A percentile compares a stretch with the other conserved stretches of the same genome.
phyloP scores from a whole-genome alignment of 2,329 filamentous ascomycete genomes.

The Fusarium torulosum region DNA sequence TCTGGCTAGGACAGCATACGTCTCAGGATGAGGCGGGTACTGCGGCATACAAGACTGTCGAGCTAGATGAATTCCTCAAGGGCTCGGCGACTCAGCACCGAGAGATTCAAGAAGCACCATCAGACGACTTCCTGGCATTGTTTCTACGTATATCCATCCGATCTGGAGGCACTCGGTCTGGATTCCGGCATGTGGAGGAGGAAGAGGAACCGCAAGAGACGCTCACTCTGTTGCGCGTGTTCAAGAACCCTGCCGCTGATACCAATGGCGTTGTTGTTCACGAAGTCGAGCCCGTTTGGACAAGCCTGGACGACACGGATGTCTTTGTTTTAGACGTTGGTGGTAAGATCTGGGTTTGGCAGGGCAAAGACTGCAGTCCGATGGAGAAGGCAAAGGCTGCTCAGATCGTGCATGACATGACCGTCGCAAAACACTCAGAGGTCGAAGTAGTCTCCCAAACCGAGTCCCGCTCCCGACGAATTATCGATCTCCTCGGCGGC shows the following conservation, averaged over 20 bases:
- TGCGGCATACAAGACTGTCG: conserved; percentile 78
- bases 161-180: conserved; percentile 70
- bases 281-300: conserved; percentile 72
- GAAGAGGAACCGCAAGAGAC: conserved; percentile 57
- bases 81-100: conserved; percentile 74
- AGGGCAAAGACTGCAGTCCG: conserved; percentile 72
- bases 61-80: conserved; percentile 75
- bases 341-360: conserved; percentile 77
- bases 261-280: conserved; percentile 68
- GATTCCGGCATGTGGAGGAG: conserved; percentile 73
- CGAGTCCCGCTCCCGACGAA: conserved; percentile 66
- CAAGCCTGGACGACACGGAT: conserved; percentile 73
- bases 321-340: conserved; percentile 74
- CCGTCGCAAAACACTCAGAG: conserved; percentile 71
- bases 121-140: conserved; percentile 69
- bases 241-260: conserved; percentile 67
- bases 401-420: conserved; percentile 75
- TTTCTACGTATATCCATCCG: conserved; percentile 72
- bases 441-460: conserved; percentile 74
- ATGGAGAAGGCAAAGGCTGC: conserved; percentile 78
- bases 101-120: conserved; percentile 70
- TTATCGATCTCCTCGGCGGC: conserved; percentile 69
- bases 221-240: conserved; percentile 70
- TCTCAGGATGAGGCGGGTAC: conserved; percentile 77
- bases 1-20: conserved; percentile 76